Evolutionary conservation across 805 yeast species (phyloP), one percentile per base, ranked within the genome.

Genomic region (Kuraishia piskuri): DNA sequence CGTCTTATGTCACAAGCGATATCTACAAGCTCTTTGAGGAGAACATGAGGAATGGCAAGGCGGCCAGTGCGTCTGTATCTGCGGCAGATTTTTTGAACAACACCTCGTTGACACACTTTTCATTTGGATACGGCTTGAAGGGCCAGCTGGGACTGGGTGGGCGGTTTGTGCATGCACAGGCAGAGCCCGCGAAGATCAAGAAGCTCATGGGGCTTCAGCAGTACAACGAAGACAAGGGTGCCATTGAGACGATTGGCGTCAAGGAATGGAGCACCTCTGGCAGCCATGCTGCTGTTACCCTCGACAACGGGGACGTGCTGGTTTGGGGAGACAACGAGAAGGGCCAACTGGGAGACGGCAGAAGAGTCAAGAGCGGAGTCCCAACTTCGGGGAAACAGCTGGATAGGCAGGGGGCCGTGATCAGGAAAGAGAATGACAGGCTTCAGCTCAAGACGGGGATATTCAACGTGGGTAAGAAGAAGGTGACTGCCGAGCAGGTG

Each of bases 291-390:
- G 74, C 84, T 48, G 78, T 84, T 10, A 80, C 82, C 9, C 68
- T 87, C 54, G 67, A 73, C 46, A 85, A 85, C 56, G 77, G 77
- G 21, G 90, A 86, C 61, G 85, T 90, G 21, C 65, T 85, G 44
- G 78, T 72, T 4, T 90, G 96, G 90, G 99, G 99, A 22, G 85
- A 82, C 48, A 92, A 91, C 67, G 86, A 83, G 61, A 73, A 58
- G 59, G 96, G 92, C 22, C 97, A 92, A 69, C 74, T 88, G 48
- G 97, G 96, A 12, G 88, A 83, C 62, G 96, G 96, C 25, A 86
- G 86, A 61, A 73, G 77, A 46, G 77, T 78, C 55, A 85, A 86
- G 63, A 66, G 75, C 20, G 72, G 83, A 8, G 63, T 83, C 26
- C 89, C 90, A 5, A 70, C 75, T 20, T 63, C 86, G 20, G 59